Base-by-base conservation (phyloP, 768 basidiomycete genomes). In the Boletus sp. region DNA sequence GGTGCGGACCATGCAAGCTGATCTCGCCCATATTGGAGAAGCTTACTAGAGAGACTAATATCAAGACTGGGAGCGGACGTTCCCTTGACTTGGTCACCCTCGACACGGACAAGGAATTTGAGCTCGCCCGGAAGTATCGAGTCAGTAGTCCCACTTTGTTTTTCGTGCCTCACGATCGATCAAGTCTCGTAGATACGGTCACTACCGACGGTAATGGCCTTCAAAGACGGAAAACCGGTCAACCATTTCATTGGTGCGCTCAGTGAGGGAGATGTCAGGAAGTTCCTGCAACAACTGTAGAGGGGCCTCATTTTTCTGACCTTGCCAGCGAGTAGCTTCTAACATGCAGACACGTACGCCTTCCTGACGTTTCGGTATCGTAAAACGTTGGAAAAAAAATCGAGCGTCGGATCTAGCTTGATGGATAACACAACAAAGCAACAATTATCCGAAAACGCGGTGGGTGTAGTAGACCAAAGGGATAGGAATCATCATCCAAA, bases 191-290 rank as follows among this genome's bases (percentile, higher is more conserved):
- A 93, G 90, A 75, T 92, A 55, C 71, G 76, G n/a, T 78, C 87
- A 15, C 70, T 93, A n/a, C 90, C 90, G 4, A 92, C 90, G 0
- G 88, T 93, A 30, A 73, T 88, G 53, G 90, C 88, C 4, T 91
- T 91, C 73, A 79, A 76, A 53, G 78, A 84, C 45, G 89, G 88
- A 17, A 63, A 80, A 58, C 73, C 70, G 1, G 73, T 85, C n/a
- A 71, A 71, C 42, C 75, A 83, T 44, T 92, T 93, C 62, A 73
- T 83, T 2, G 89, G 86, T 43, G 83, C 83, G 4, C 66, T 80
- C 33, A 72, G 74, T 21, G 78, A 80, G 58, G 55, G 58, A 29
- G 74, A 69, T 0, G 69, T 86, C 19, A 68, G 69, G 51, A 61
- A 73, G 44, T 83, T 83, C 58, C 61, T 87, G 44, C 71, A 75